Base-by-base conservation (phyloP, 139 green algal genomes). In the Coccomyxa sp. region DNA sequence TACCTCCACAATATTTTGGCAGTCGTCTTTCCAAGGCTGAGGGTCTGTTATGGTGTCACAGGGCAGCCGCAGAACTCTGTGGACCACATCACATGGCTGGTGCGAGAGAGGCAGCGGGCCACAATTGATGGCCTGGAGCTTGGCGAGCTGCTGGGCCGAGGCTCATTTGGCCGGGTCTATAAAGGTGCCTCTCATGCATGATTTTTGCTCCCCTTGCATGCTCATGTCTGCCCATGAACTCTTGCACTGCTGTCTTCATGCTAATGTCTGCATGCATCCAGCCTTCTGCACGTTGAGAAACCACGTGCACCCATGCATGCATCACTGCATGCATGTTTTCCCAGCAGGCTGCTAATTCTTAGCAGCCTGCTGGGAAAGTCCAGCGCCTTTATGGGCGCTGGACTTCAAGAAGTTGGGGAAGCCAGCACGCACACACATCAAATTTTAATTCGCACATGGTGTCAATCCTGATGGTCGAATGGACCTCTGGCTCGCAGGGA, bases 101-200 rank as follows among this genome's bases (percentile, higher is more conserved):
- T 71, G 7, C 63, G 63, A 25, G 63, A 71, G 63, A 21, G 63
- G 18, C 63, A 71, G 63, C 18, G 21, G 63, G 63, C 63, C 18
- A 21, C 21, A 9, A 21, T 71, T 21, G 63, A 25, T 25, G 63
- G 63, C 63, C 63, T 82, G 15, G 79, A 82, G 58, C 32, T 82
- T 13, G 79, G 79, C 25, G 32, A 51, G 13, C 27, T 82, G 58
- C 79, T 82, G 27, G 79, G 79, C 13, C 23, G 79, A 0, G 79
- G 79, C 79, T 75, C 51, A 58, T 82, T 68, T 58, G 79, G 79
- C 58, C 57, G 58, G 18, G 79, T 82, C 27, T 82, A 82, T 13
- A 82, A 82, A 66, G 79, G 79, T 51, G 15, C 63, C 18, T 27
- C 17, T 60, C 27, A 32, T 17, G 17, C 18, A 28, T 7, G 15